Base-by-base conservation (phyloP, 2,329 filamentous ascomycete species). In the Hypoxylon sp. region DNA sequence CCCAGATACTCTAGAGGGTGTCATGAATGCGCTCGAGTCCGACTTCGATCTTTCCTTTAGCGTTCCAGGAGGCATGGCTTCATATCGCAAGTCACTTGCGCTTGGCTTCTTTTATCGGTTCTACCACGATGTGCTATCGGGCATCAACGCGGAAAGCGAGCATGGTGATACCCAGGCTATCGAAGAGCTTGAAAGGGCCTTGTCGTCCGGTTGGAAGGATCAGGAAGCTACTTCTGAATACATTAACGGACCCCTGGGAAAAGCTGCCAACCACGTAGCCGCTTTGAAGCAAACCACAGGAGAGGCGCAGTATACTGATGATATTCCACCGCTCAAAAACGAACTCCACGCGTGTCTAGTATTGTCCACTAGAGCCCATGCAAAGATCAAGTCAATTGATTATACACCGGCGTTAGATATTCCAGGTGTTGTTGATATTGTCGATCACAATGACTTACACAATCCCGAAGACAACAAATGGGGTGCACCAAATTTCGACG, bases 51-150 rank as follows among this genome's bases (percentile, higher is more conserved):
- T 99, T 31, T 86, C 88, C 3, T 98, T 97, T 75, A 91, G 94
- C 59, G 96, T 99, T 0, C 96, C 95, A 0, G 96, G 96, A 72
- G 96, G 96, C 39, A 99, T 99, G 96, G 95, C 96, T 0, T 97
- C 94, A 0, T 99, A 98, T 77, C 87, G 96, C 29, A 97, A 96
- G 78, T 93, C 94, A 0, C 83, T 99, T 8, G 95, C 96, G 0
- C 84, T 98, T 58, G 91, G 94, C 2, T 97, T 99, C 85, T 98
- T 98, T 81, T 98, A 98, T 81, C 91, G 94, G 42, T 99, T 98
- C 80, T 98, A 97, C 77, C 93, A 98, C 75, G 95, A 98, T 69
- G 87, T 95, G 0, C 84, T 98, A 46, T 85, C 88, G 0, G 85
- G 86, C 29, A 78, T 97, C 0, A 82, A 85, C 19, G 84, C 78